Evolutionary conservation across 805 yeast species (phyloP).

Genomic region (Hanseniaspora occidentalis): DNA sequence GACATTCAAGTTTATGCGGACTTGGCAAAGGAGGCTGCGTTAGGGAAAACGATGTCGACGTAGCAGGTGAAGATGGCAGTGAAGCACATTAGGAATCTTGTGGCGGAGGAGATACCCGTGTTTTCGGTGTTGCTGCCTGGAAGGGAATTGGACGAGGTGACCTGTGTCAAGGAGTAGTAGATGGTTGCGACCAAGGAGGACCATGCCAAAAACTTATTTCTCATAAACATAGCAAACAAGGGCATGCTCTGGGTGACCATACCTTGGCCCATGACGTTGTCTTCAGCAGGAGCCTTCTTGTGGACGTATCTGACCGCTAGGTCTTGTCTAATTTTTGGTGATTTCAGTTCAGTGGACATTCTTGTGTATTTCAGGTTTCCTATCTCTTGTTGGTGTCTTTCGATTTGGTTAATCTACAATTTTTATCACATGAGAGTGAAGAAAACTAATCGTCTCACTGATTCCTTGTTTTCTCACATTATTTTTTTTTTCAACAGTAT

Average conservation of each 20-base stretch:
- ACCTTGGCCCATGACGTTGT: slow-evolving; percentile 11
- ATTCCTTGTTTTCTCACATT: too few species aligned
- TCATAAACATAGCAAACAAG: slow-evolving; percentile 59
- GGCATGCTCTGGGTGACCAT: slow-evolving; percentile 42
- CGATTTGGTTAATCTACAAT: not conserved
- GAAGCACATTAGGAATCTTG: slow-evolving; percentile 33
- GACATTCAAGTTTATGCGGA: too few species aligned
- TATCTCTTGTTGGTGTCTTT: not conserved
- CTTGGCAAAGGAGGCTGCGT: not conserved
- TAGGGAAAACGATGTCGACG: slow-evolving; percentile 32
- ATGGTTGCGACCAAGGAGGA: slow-evolving; percentile 38
- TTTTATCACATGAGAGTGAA: too few species aligned
- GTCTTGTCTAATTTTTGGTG: not conserved
- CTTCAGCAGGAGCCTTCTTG: slow-evolving; percentile 1
- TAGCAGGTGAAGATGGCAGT: slow-evolving; percentile 41
- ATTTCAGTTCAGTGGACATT: slow-evolving; percentile 1
- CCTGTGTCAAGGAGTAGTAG: slow-evolving; percentile 22
- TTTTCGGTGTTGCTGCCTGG: slow-evolving; percentile 20
- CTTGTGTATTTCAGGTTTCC: not conserved
- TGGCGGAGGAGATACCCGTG: slow-evolving; percentile 26
- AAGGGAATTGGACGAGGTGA: slow-evolving; percentile 13
- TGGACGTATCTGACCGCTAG: slow-evolving; percentile 5
- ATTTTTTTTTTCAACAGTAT: too few species aligned
- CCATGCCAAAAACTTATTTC: slow-evolving; percentile 33
- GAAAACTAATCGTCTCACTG: too few species aligned